phyloP scores from a whole-genome alignment of 148 eudicot genomes.

The Gaultheria prostrata region DNA sequence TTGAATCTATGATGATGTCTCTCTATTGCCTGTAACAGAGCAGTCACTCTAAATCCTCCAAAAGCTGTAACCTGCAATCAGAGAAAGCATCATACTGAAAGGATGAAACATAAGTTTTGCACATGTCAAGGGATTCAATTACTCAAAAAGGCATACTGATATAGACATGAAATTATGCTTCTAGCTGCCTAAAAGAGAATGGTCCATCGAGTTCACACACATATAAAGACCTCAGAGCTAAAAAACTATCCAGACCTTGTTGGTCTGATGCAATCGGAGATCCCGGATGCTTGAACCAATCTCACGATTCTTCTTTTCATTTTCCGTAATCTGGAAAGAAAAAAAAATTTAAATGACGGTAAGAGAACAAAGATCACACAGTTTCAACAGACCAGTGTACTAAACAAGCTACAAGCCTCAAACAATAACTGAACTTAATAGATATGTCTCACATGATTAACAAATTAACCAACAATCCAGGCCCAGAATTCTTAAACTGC shows the following conservation, averaged over 20 bases:
- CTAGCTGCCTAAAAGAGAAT: neutral
- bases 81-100: slow-evolving; percentile 9
- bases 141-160: slow-evolving; percentile 6
- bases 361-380: neutral
- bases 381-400: neutral
- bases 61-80: slow-evolving; percentile 77
- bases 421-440: neutral
- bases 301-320: slow-evolving; percentile 41
- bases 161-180: neutral
- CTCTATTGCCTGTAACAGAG: slow-evolving; percentile 74
- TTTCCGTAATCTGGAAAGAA: slow-evolving; percentile 48
- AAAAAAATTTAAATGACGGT: neutral
- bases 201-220: slow-evolving; percentile 1
- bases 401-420: slow-evolving; percentile 6
- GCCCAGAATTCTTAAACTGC: neutral
- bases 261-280: slow-evolving; percentile 52
- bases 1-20: slow-evolving; percentile 58
- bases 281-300: slow-evolving; percentile 38
- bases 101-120: neutral
- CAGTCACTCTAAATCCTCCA: slow-evolving; percentile 69
- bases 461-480: neutral
- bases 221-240: slow-evolving; percentile 9
- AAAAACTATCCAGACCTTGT: slow-evolving; percentile 54
- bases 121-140: neutral
- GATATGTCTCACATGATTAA: neutral